phyloP scores from a whole-genome alignment of 441 rosid species.

The Syzygium syzygioides region DNA sequence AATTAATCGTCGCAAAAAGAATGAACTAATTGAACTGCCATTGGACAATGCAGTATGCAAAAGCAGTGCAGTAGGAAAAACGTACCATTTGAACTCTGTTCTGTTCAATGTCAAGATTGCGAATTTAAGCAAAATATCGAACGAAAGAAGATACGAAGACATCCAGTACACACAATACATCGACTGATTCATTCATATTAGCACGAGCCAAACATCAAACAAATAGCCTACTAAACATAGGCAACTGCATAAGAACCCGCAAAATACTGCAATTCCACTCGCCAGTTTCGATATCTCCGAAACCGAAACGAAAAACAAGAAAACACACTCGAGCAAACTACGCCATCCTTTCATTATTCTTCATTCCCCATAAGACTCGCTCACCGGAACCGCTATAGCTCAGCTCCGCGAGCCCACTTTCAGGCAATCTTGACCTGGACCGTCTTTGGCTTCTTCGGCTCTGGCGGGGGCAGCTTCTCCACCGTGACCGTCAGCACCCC shows the following conservation, averaged over 20 bases:
- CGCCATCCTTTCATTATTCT: not conserved
- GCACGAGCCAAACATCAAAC: not conserved
- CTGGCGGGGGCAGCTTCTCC: conserved; percentile 2
- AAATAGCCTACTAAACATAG: not conserved
- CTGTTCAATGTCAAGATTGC: rapidly evolving
- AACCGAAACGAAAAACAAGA: not conserved
- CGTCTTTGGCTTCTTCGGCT: conserved; percentile 6
- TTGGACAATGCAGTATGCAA: rapidly evolving
- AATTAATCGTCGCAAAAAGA: not conserved
- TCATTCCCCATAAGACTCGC: not conserved
- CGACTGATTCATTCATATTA: not conserved
- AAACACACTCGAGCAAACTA: not conserved
- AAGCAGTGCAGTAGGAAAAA: not conserved
- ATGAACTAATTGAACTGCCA: not conserved
- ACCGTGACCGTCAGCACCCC: conserved; percentile 4
- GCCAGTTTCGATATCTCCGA: not conserved
- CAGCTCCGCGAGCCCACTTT: rapidly evolving
- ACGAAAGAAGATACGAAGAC: not conserved
- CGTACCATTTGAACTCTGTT: not conserved
- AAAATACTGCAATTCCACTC: not conserved
- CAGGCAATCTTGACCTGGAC: not conserved
- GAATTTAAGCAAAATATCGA: not conserved
- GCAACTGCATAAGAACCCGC: not conserved
- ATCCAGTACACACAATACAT: rapidly evolving
- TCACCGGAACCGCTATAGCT: rapidly evolving